Evolutionary conservation across 202 grass and related monocot genomes (phyloP).

Genomic region (Zizania palustris): DNA sequence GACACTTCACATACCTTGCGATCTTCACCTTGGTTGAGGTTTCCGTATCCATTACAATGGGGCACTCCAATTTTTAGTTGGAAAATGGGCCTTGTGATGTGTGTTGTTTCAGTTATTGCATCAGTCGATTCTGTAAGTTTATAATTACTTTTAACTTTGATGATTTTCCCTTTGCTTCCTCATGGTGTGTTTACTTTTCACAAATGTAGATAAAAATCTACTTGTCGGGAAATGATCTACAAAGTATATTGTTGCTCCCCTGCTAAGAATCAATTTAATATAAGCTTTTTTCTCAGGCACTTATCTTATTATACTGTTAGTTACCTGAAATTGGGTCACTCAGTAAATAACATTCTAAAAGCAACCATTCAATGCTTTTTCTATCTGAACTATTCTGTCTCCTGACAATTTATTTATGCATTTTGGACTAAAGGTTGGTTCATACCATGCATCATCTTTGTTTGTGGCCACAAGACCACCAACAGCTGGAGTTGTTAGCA

Average conservation of each 20-base stretch:
- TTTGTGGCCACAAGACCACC: constrained; percentile 93
- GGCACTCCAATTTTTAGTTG: constrained; percentile 90
- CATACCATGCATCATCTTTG: constrained; percentile 94
- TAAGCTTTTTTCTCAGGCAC: constrained; percentile 7
- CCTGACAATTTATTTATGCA: constrained; percentile 34
- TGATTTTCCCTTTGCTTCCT: constrained; percentile 21
- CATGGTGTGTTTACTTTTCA: constrained; percentile 17
- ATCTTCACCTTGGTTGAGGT: constrained; percentile 92
- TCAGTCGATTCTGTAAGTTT: constrained; percentile 93
- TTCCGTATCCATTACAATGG: constrained; percentile 96
- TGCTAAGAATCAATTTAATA: constrained; percentile 18
- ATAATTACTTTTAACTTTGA: constrained; percentile 22
- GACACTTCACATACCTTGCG: constrained; percentile 82
- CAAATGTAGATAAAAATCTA: constrained; percentile 2
- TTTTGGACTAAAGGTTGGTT: constrained; percentile 70
- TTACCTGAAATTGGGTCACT: constrained; percentile 18
- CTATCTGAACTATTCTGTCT: constrained; percentile 7
- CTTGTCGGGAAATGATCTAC: background rate
- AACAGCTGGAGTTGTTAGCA: constrained; percentile 82
- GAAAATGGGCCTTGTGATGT: constrained; percentile 96
- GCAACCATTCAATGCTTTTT: background rate
- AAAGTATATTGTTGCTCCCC: background rate
- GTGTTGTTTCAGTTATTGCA: constrained; percentile 83
- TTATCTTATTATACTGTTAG: constrained; percentile 3
- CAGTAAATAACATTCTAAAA: constrained; percentile 12